phyloP scores from a whole-genome alignment of 164 flowering plant species.

The Magnolia changhungtana region DNA sequence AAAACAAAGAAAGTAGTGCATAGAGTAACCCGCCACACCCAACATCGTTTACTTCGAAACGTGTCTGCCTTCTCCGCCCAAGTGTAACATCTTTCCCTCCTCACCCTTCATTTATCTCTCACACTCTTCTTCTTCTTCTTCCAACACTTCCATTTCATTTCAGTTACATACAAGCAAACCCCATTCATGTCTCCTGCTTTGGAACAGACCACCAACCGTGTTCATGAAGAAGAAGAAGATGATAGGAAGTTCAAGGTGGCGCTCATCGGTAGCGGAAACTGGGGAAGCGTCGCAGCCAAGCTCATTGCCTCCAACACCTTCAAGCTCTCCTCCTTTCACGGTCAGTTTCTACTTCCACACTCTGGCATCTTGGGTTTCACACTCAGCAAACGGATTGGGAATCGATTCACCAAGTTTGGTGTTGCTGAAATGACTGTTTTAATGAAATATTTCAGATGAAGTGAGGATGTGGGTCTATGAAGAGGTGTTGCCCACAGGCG shows the following conservation, averaged over 20 bases:
- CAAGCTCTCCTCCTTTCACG: constrained; percentile 59
- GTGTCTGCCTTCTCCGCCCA: constrained; percentile 43
- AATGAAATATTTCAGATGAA: constrained; percentile 53
- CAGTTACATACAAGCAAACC: background rate
- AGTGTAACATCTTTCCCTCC: background rate
- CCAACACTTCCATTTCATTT: constrained; percentile 7
- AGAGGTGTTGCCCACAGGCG: constrained; percentile 76
- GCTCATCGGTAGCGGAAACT: constrained; percentile 90
- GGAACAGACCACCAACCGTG: constrained; percentile 6
- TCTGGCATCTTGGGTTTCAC: background rate
- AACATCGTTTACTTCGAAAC: constrained; percentile 30
- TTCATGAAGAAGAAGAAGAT: background rate
- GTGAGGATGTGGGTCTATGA: constrained; percentile 98
- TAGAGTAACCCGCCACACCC: constrained; percentile 22
- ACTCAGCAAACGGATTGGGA: too few species aligned
- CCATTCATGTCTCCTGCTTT: constrained; percentile 23
- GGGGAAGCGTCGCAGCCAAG: constrained; percentile 97
- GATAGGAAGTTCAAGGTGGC: constrained; percentile 48
- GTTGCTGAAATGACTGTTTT: background rate
- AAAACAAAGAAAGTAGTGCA: constrained; percentile 2
- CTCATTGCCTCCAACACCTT: constrained; percentile 86
- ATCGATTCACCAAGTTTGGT: too few species aligned
- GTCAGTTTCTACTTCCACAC: constrained; percentile 22
- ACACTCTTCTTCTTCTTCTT: constrained; percentile 5
- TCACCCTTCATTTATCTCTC: constrained; percentile 4